Evolutionary conservation across 2,329 filamentous ascomycete genomes (phyloP).

Genomic region (Pestalotiopsis fici): DNA sequence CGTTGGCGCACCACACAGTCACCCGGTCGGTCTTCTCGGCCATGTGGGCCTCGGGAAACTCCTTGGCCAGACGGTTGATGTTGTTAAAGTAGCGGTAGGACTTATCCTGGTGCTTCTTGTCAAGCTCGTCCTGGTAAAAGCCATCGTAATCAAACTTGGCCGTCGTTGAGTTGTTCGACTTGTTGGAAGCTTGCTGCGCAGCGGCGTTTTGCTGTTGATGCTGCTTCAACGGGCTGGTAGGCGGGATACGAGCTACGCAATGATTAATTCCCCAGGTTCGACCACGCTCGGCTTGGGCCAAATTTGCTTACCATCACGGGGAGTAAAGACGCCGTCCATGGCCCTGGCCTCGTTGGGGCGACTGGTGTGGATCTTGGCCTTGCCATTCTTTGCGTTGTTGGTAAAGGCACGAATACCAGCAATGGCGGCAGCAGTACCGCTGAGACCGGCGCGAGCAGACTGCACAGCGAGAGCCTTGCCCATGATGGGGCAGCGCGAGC

Average conservation of each 20-base stretch:
- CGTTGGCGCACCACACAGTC: constrained; percentile 98
- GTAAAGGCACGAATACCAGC: constrained; percentile 54
- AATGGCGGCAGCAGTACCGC: constrained; percentile 42
- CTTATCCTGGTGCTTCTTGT: constrained; percentile 99
- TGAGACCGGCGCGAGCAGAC: constrained; percentile 54
- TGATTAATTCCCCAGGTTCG: neutral
- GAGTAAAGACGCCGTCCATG: constrained; percentile 60
- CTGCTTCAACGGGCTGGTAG: constrained; percentile 27
- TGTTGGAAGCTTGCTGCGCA: constrained; percentile 19
- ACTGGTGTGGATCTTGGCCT: constrained; percentile 81
- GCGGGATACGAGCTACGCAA: constrained; percentile 35
- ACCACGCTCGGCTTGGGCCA: neutral
- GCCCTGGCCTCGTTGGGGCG: constrained; percentile 75
- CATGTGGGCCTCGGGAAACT: constrained; percentile 95
- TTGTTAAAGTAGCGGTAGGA: constrained; percentile 99
- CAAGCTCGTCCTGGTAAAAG: constrained; percentile 86
- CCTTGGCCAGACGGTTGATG: constrained; percentile 96
- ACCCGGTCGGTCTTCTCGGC: constrained; percentile 79
- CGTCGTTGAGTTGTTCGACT: constrained; percentile 22
- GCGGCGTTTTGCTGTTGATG: constrained; percentile 24
- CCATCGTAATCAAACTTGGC: constrained; percentile 85
- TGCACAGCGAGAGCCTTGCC: constrained; percentile 94
- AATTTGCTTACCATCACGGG: constrained; percentile 45
- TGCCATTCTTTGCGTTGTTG: constrained; percentile 53
- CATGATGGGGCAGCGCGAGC: constrained; percentile 97